Percentiles rank a stretch among this genome's conserved stretches.
Conservation (phyloP, 1,139 yeast species). For the Suhomyces taliae region DNA sequence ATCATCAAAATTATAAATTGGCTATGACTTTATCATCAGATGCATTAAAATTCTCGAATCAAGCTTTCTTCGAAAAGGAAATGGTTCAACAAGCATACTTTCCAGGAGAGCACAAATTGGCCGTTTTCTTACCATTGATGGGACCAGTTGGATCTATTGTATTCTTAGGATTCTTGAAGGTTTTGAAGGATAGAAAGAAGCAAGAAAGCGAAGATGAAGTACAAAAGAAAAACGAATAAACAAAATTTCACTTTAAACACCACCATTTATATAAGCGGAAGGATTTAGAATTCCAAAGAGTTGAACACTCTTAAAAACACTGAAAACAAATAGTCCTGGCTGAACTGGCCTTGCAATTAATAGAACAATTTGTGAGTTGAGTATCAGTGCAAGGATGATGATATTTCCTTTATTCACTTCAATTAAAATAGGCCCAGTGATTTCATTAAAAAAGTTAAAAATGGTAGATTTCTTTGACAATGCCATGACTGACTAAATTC, state of each 20-base stretch:
- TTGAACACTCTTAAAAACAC: too few species aligned
- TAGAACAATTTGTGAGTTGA: too few species aligned
- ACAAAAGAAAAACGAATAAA: slow-evolving; percentile 4
- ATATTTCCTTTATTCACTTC: too few species aligned
- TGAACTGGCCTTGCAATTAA: too few species aligned
- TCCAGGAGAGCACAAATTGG: slow-evolving; percentile 93
- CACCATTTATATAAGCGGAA: not conserved
- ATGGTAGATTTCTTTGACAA: too few species aligned
- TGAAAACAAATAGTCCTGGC: too few species aligned
- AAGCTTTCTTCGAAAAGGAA: slow-evolving; percentile 87
- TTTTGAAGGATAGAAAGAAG: slow-evolving; percentile 24
- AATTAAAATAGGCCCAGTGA: too few species aligned
- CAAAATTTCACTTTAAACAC: not conserved
- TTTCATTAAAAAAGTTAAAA: too few species aligned
- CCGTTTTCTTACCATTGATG: slow-evolving; percentile 83
- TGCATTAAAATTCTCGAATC: slow-evolving; percentile 59
- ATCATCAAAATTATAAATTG: slow-evolving; percentile 31
- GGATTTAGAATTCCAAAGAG: too few species aligned
- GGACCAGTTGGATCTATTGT: slow-evolving; percentile 84
- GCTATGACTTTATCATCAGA: slow-evolving; percentile 57
- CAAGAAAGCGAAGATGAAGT: slow-evolving; percentile 12
- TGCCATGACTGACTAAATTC: too few species aligned
- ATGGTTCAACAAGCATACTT: slow-evolving; percentile 94
- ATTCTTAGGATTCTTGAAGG: slow-evolving; percentile 51
- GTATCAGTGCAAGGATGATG: too few species aligned